Base-by-base conservation (phyloP, 768 basidiomycete species). In the Paxillus involutus region DNA sequence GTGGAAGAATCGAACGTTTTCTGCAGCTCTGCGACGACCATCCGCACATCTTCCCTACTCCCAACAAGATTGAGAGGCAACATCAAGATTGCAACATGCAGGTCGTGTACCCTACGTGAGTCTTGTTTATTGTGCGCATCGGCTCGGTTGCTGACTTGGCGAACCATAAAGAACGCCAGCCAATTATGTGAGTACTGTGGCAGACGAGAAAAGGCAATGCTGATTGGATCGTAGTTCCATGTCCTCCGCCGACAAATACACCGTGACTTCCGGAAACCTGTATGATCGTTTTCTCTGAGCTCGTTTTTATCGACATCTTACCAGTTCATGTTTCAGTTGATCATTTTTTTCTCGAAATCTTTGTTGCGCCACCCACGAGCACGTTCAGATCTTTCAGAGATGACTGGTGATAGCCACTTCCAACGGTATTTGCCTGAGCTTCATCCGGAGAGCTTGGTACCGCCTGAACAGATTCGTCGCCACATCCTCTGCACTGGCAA, bases 51-150 rank as follows among this genome's bases (percentile, higher is more conserved):
- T 98, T 85, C 85, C 96, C 96, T 1, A 85, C 85, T 0, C 81
- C 81, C 1, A 85, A 95, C 72, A 97, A 96, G 78, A 73, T 95
- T 56, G 92, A 94, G 66, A 77, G 97, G 44, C 94, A 97, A 64
- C 94, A 98, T 67, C 97, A 99, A 76, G 97, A 99, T 70, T 97
- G 95, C 74, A 99, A 98, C 70, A 93, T 98, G 92, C 97, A 98
- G 75, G 89, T 99, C 60, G 93, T 96, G 29, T 98, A 98, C 74
- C 91, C 94, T 5, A 94, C 94, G 88, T 91, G 67, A 71, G 88
- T 79, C 33, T 9, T 39, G 2, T 29, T 52, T 53, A 13, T 29
- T 26, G 24, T 37, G 44, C 41, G 24, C 14, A 11, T 12, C 41
- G 41, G 36, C 6, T 0, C 43, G n/a, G 6, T 49, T 43, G 48